Percentiles rank a stretch among this genome's conserved stretches.
Conservation (phyloP, 768 basidiomycete genomes). For the Lyophyllum shimeji region DNA sequence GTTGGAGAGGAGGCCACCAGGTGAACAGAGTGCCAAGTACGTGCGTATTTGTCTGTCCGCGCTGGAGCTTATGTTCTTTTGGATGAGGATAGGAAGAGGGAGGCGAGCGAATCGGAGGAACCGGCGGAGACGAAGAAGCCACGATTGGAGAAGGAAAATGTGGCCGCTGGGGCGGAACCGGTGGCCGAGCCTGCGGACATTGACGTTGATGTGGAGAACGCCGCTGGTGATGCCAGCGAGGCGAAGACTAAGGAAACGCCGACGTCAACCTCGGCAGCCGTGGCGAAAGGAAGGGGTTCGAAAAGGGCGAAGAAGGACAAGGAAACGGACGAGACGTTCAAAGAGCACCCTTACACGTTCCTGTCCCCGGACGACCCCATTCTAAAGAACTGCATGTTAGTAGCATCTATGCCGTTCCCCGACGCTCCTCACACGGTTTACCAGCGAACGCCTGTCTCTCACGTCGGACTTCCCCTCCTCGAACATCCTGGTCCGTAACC, state of each 20-base stretch:
- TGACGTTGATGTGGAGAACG: slow-evolving; percentile 14
- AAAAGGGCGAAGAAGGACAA: slow-evolving; percentile 20
- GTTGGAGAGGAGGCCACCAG: slow-evolving; percentile 48
- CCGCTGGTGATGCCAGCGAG: background rate
- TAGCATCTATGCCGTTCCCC: slow-evolving; percentile 8
- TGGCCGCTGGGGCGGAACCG: slow-evolving; percentile 1
- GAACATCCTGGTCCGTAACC: slow-evolving; percentile 87
- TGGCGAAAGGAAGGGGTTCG: slow-evolving; percentile 8
- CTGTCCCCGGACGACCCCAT: slow-evolving; percentile 69
- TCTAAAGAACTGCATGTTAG: slow-evolving; percentile 73
- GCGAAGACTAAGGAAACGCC: background rate
- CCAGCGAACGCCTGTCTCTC: slow-evolving; percentile 73
- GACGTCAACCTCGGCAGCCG: background rate
- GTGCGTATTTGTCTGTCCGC: background rate
- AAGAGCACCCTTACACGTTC: slow-evolving; percentile 91
- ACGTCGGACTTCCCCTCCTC: slow-evolving; percentile 66
- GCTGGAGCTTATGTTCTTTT: background rate
- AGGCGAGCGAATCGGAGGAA: slow-evolving; percentile 39
- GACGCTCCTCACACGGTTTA: background rate
- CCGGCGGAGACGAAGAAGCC: slow-evolving; percentile 52
- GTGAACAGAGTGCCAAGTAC: slow-evolving; percentile 16
- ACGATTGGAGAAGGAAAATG: slow-evolving; percentile 33
- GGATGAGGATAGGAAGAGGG: slow-evolving; percentile 47
- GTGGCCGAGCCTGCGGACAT: slow-evolving; percentile 17
- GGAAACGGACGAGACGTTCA: slow-evolving; percentile 49